Conservation (phyloP, 148 eudicot species). For the Chenopodium album region DNA sequence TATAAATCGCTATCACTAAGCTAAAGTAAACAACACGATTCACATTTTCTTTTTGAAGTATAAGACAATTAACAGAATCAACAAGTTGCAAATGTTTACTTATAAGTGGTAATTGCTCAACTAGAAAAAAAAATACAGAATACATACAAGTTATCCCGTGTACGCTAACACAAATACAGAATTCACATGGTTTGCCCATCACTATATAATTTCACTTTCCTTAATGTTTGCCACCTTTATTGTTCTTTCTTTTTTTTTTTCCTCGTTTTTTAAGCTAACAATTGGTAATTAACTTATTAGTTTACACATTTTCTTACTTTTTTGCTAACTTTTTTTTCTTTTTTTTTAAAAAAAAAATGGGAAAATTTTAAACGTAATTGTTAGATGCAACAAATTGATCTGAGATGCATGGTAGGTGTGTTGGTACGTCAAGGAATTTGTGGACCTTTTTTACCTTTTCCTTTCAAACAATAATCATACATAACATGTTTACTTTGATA, state of each 20-base stretch:
- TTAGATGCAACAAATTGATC: background rate
- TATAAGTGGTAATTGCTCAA: background rate
- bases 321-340: background rate
- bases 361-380: background rate
- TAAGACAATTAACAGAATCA: background rate
- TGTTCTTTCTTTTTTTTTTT: background rate
- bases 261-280: background rate
- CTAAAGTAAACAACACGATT: constrained; percentile 5
- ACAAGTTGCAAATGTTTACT: too few relatives aligned
- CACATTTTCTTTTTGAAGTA: background rate
- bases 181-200: constrained; percentile 23
- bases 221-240: background rate
- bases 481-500: background rate
- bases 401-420: background rate
- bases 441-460: background rate
- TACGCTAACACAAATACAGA: background rate
- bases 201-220: background rate
- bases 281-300: background rate
- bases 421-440: background rate
- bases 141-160: too few relatives aligned
- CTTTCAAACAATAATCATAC: background rate
- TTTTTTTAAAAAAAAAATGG: background rate
- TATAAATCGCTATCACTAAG: too few relatives aligned
- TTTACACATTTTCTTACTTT: background rate
- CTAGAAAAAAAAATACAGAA: background rate